Evolutionary conservation across 306 rosid species (phyloP), one percentile per base, ranked within the genome.

Genomic region (Psophocarpus tetragonolobus): DNA sequence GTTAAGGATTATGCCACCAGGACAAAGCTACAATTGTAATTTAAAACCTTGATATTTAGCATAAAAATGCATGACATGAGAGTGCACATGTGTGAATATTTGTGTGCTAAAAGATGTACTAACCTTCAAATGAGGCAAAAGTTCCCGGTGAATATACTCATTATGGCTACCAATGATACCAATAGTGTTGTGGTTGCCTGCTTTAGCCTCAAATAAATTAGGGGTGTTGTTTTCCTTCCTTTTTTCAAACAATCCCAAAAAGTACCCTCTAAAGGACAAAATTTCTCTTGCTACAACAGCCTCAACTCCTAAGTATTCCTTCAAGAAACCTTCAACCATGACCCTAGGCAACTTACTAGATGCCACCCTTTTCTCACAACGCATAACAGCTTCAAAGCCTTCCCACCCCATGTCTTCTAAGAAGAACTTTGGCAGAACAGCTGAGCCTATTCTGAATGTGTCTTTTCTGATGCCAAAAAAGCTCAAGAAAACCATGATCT

Each of bases 391-490:
- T 57, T 87, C 88, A 71, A 90, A 85, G 0, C 87, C 89, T 74
- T 88, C 95, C 79, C 27, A 65, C 3, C 91, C 91, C 15, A 87
- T 78, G 65, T 90, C 91, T 73, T 90, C 89, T 2, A 88, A 66
- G 78, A 84, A 90, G 68, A 84, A 90, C 53, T 90, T 92, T 20
- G 95, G 95, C 38, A 92, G 80, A 79, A 92, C 95, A 61, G 95
- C 29, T 14, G 65, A 73, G 39, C 91, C 97, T n/a, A 75, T 66
- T 51, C 85, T 84, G 71, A 88, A 85, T 0, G 65, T 45, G 24
- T 84, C 82, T 72, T 77, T 79, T 45, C 20, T 88, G 0, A 90
- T 13, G 12, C 95, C 97, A 38, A 87, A 87, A 60, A 90, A 88
- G 81, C 84, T 76, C 45, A 92, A 44, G 80, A 92, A 88, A 26